Evolutionary conservation across 2,329 filamentous ascomycete species (phyloP).

Genomic region (Hypomyces perniciosus): DNA sequence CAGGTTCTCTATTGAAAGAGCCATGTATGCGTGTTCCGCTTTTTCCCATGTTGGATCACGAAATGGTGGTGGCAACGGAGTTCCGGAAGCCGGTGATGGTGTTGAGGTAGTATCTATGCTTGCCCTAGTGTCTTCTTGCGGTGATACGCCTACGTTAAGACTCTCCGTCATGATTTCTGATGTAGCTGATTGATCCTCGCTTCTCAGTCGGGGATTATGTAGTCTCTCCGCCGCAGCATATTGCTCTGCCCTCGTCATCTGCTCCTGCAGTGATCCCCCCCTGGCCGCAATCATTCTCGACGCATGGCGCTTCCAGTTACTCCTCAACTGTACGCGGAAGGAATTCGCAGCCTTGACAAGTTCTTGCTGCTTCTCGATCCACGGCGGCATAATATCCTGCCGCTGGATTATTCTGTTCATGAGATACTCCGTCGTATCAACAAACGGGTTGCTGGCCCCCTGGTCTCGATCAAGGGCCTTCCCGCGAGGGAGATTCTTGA

Average conservation of each 20-base stretch:
- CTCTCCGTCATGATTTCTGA: background rate
- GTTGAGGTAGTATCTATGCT: background rate
- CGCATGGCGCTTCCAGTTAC: constrained; percentile 80
- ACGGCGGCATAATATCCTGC: constrained; percentile 91
- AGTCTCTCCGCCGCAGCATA: constrained; percentile 70
- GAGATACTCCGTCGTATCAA: constrained; percentile 95
- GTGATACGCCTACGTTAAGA: background rate
- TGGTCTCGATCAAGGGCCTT: constrained; percentile 75
- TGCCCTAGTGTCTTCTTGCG: background rate
- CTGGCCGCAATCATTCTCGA: constrained; percentile 69
- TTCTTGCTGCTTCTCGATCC: constrained; percentile 99
- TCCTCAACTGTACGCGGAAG: constrained; percentile 70
- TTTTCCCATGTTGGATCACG: constrained; percentile 72
- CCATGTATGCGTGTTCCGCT: constrained; percentile 68
- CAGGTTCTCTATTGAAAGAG: constrained; percentile 67
- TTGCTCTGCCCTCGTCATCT: constrained; percentile 63
- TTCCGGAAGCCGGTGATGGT: constrained; percentile 31
- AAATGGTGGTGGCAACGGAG: constrained; percentile 48
- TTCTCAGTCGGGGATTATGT: constrained; percentile 49
- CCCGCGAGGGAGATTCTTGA: constrained; percentile 75
- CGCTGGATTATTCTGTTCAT: constrained; percentile 98
- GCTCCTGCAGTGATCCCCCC: constrained; percentile 68
- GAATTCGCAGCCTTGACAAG: constrained; percentile 60
- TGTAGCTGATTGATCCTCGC: constrained; percentile 30
- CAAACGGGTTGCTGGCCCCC: constrained; percentile 77